A percentile compares a stretch with the other conserved stretches of the same genome.
phyloP scores from a whole-genome alignment of 441 rosid species.

The Brassica balearica region DNA sequence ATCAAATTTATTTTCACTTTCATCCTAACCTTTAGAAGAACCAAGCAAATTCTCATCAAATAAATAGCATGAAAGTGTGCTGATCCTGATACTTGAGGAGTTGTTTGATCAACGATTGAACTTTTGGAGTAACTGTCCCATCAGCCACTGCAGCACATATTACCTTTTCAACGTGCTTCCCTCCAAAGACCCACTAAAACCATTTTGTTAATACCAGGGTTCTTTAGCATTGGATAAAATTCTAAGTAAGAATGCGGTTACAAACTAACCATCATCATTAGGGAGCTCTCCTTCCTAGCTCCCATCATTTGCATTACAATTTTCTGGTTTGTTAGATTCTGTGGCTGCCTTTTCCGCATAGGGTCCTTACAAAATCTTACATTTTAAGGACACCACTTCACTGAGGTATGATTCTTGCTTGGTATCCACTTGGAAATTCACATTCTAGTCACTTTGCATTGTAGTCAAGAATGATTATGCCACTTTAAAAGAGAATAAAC shows the following conservation, averaged over 20 bases:
- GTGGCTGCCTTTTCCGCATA: conserved; percentile 59
- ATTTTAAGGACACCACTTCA: conserved; percentile 81
- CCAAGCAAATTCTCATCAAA: conserved; percentile 96
- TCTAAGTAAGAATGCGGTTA: background rate
- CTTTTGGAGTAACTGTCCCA: conserved; percentile 99
- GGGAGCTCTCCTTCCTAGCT: conserved; percentile 99
- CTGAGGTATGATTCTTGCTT: conserved; percentile 92
- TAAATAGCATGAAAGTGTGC: conserved; percentile 95
- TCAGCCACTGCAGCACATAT: conserved; percentile 99
- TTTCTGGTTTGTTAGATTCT: conserved; percentile 51
- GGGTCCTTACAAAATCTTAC: conserved; percentile 93
- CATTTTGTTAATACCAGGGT: conserved; percentile 1
- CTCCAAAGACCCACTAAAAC: conserved; percentile 88
- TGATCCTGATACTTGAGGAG: conserved; percentile 74
- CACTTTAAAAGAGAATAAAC: conserved; percentile 52
- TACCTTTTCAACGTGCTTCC: conserved; percentile 94
- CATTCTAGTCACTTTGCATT: conserved; percentile 92
- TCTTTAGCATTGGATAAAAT: conserved; percentile 11
- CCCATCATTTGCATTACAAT: conserved; percentile 61
- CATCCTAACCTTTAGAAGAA: conserved; percentile 88
- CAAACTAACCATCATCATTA: conserved; percentile 73
- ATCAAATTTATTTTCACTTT: conserved; percentile 3
- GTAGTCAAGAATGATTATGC: conserved; percentile 95
- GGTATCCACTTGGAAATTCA: conserved; percentile 90
- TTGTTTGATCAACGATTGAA: conserved; percentile 84